Conservation (phyloP, 2,329 filamentous ascomycete species). For the Xylariaceae sp. region DNA sequence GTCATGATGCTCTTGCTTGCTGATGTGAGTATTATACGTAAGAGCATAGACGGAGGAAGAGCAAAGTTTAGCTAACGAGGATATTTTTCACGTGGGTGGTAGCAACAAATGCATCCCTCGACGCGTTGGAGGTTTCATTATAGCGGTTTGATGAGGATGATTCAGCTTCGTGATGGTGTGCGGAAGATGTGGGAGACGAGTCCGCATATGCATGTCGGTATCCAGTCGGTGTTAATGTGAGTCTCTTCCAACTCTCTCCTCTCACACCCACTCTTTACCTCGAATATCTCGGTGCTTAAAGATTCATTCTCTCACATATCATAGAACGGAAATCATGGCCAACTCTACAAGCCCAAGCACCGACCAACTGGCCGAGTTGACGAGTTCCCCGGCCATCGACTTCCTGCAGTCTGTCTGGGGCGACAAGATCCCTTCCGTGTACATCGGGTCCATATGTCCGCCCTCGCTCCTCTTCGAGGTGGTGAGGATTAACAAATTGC, state of each 20-base stretch:
- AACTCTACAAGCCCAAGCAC: conserved; percentile 13
- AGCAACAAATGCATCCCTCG: conserved; percentile 14
- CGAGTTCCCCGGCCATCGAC: too few species aligned
- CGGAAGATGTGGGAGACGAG: conserved; percentile 10
- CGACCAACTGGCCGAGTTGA: too few species aligned
- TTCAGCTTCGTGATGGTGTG: conserved; percentile 28
- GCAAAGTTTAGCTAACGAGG: too few species aligned
- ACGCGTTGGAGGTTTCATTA: conserved; percentile 30
- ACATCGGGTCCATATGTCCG: conserved; percentile 17
- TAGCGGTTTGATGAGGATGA: conserved; percentile 25
- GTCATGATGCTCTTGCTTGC: conserved; percentile 26
- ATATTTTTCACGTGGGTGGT: too few species aligned
- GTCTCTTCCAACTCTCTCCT: conserved; percentile 8
- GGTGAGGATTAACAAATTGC: conserved; percentile 12
- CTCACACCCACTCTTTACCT: too few species aligned
- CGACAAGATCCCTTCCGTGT: conserved; percentile 3
- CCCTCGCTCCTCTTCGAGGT: conserved; percentile 6
- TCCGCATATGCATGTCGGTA: conserved; percentile 9
- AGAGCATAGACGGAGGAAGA: too few species aligned
- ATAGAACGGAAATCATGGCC: too few species aligned
- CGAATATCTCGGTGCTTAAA: too few species aligned
- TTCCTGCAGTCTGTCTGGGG: conserved; percentile 21
- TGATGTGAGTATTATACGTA: conserved; percentile 29
- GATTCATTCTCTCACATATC: too few species aligned
- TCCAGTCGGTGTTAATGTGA: conserved; percentile 24